Base-by-base conservation (phyloP, 1,284 basidiomycete species). In the Wallemia mellicola region DNA sequence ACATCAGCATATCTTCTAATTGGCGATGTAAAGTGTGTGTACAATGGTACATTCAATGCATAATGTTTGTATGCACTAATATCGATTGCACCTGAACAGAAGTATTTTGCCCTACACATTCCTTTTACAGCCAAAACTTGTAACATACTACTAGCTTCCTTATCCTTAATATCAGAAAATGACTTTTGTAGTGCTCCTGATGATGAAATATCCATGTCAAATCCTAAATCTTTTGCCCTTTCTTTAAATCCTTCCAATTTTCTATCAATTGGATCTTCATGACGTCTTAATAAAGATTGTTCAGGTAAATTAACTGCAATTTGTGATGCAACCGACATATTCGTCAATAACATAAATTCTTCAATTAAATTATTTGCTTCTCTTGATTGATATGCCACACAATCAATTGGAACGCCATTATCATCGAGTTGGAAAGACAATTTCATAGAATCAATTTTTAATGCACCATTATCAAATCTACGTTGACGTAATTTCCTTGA, bases 71-170 rank as follows among this genome's bases (percentile, higher is more conserved):
- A 99, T 73, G 59, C 17, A 28, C n/a, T 26, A 67, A 98, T 98
- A 71, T 99, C 94, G 65, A 98, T 76, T 87, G 96, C 94, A 64
- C 94, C 94, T 26, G 91, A 80, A 69, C 92, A 98, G 79, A 95
- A 98, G 73, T 98, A 96, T 69, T 91, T 91, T 63, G 94, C 86
- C 59, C 81, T 79, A 62, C 83, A 82, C 66, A 92, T 94, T 22
- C 87, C 80, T 71, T 94, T 95, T 68, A 79, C 82, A 28, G 82
- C 79, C 54, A 95, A 74, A 24, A 92, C 68, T 68, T 89, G 80
- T 24, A 95, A 73, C 27, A 87, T 75, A 58, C 77, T 73, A 60
- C 80, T 79, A 62, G 82, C 82, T 60, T 77, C 77, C 15, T 80
- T 77, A 64, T 92, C 80, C 57, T 76, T 68, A 61, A 98, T 76